phyloP scores from a whole-genome alignment of 1,139 yeast genomes.

The Pichia sp. region DNA sequence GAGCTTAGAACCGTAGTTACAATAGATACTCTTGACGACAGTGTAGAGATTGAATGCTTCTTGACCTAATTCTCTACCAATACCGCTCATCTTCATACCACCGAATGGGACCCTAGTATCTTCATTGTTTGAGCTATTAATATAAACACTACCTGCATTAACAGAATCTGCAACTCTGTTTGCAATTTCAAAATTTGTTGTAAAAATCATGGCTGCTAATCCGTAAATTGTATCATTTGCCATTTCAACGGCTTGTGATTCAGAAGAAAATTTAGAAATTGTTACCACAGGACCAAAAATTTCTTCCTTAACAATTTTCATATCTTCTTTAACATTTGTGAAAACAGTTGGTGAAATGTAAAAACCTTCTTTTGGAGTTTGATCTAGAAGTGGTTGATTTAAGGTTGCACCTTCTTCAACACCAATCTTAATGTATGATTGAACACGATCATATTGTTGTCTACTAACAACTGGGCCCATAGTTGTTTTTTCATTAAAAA shows the following conservation, averaged over 20 bases:
- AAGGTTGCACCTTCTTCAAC: slow-evolving; percentile 58
- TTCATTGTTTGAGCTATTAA: slow-evolving; percentile 77
- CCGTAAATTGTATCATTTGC: slow-evolving; percentile 77
- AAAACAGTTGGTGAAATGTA: slow-evolving; percentile 66
- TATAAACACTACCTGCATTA: slow-evolving; percentile 82
- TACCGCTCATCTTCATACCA: slow-evolving; percentile 74
- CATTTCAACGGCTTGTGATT: slow-evolving; percentile 54
- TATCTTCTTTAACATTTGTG: slow-evolving; percentile 52
- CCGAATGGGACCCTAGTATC: slow-evolving; percentile 79
- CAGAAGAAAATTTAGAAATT: slow-evolving; percentile 60
- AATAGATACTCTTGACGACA: slow-evolving; percentile 60
- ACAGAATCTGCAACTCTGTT: slow-evolving; percentile 58
- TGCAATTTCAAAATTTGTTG: slow-evolving; percentile 54
- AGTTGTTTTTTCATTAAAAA: slow-evolving; percentile 48
- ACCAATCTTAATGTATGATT: slow-evolving; percentile 62
- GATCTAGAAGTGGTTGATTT: slow-evolving; percentile 14
- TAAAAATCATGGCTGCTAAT: slow-evolving; percentile 74
- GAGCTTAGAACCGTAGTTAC: slow-evolving; percentile 38
- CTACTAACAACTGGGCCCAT: slow-evolving; percentile 80
- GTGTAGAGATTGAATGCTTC: slow-evolving; percentile 74
- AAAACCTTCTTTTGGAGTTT: slow-evolving; percentile 43
- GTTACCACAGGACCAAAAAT: slow-evolving; percentile 93
- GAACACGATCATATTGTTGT: slow-evolving; percentile 61
- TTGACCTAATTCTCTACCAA: slow-evolving; percentile 84
- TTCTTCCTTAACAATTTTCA: slow-evolving; percentile 61